A percentile compares a stretch with the other conserved stretches of the same genome.
Conservation (phyloP, 2,329 filamentous ascomycete genomes). For the Cordyceps javanica region DNA sequence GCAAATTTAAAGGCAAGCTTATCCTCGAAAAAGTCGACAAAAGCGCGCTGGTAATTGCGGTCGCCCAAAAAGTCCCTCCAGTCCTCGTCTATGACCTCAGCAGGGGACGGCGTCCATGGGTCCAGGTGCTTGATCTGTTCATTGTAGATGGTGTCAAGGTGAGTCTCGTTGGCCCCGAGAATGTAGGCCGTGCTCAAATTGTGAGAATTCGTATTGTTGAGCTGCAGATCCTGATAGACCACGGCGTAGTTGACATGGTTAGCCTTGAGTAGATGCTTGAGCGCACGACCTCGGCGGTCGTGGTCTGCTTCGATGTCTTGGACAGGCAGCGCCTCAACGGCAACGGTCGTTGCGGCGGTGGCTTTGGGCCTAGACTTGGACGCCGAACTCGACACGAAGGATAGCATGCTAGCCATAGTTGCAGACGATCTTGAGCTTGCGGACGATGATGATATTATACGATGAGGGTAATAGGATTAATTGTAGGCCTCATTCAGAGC, state of each 20-base stretch:
- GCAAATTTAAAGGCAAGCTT: conserved; percentile 64
- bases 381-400: conserved; percentile 22
- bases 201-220: conserved; percentile 80
- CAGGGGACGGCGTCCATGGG: conserved; percentile 76
- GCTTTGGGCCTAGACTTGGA: background rate
- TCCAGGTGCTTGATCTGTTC: conserved; percentile 64
- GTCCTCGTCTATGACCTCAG: conserved; percentile 74
- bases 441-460: background rate
- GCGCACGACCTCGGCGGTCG: conserved; percentile 71
- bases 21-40: conserved; percentile 93
- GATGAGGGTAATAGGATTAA: background rate
- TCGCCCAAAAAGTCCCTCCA: conserved; percentile 83
- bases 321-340: conserved; percentile 51
- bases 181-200: conserved; percentile 80
- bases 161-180: conserved; percentile 65
- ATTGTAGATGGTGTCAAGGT: conserved; percentile 79
- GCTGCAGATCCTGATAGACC: conserved; percentile 66
- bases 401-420: conserved; percentile 29
- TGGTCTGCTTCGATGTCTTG: conserved; percentile 74
- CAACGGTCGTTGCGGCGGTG: conserved; percentile 16
- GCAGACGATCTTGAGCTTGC: background rate
- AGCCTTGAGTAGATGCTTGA: conserved; percentile 85
- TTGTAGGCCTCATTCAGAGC: background rate
- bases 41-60: conserved; percentile 78
- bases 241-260: conserved; percentile 90